phyloP scores from a whole-genome alignment of 257 asterid genomes.

The Solanum bulbocastanum region DNA sequence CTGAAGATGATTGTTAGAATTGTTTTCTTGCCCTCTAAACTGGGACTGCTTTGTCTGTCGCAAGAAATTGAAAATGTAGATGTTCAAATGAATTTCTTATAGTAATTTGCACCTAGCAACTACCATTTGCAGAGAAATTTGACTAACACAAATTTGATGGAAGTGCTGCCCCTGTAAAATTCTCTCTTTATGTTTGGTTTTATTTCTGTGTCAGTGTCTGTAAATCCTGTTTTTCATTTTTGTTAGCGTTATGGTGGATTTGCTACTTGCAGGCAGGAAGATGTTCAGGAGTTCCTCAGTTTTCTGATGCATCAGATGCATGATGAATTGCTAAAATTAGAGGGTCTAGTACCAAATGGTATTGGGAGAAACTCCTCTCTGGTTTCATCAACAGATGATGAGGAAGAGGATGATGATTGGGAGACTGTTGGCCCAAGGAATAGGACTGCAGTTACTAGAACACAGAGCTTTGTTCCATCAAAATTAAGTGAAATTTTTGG shows the following conservation, averaged over 20 bases:
- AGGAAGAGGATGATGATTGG: conserved; percentile 50
- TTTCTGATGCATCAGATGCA: conserved; percentile 90
- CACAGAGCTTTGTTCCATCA: conserved; percentile 71
- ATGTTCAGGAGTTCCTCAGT: conserved; percentile 86
- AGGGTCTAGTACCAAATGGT: conserved; percentile 44
- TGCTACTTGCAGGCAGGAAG: conserved; percentile 64
- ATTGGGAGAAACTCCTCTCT: conserved; percentile 39
- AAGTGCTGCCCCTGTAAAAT: background rate
- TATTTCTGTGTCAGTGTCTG: background rate
- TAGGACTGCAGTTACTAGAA: conserved; percentile 64
- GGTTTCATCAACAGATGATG: conserved; percentile 54
- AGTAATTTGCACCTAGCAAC: background rate
- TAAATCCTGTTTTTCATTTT: background rate
- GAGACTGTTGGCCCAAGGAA: conserved; percentile 70
- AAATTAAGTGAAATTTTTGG: conserved; percentile 72
- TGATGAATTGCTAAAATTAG: conserved; percentile 77
- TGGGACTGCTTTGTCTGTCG: background rate
- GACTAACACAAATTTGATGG: background rate
- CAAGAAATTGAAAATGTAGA: background rate
- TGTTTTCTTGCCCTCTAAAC: background rate
- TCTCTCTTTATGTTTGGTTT: background rate
- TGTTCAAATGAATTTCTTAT: background rate
- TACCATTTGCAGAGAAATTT: background rate
- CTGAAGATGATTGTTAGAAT: background rate
- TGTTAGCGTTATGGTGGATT: background rate